Conservation (phyloP, 192 early-diverging fungal species). For the Gigaspora rosea region DNA sequence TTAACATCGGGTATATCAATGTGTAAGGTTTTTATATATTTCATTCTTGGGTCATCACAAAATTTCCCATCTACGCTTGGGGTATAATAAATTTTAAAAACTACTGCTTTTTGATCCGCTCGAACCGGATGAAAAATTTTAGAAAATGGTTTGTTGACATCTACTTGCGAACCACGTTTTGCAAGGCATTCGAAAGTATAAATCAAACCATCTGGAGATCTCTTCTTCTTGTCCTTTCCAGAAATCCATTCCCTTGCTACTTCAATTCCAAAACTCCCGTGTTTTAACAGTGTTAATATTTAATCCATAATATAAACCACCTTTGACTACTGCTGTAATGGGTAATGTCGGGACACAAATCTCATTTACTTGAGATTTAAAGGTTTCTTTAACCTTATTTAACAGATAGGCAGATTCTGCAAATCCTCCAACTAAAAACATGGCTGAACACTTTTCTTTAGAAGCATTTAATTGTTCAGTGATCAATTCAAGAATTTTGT, state of each 20-base stretch:
- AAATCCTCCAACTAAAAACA: slow-evolving; percentile 61
- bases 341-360: slow-evolving; percentile 54
- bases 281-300: neutral
- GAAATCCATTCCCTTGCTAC: neutral
- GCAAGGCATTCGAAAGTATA: slow-evolving; percentile 3
- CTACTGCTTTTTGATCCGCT: neutral
- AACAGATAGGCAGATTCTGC: slow-evolving; percentile 55
- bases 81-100: slow-evolving; percentile 26
- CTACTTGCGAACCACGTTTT: neutral
- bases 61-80: neutral
- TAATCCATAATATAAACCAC: slow-evolving; percentile 36
- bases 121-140: neutral
- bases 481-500: slow-evolving; percentile 52
- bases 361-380: slow-evolving; percentile 42
- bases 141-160: slow-evolving; percentile 12
- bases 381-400: slow-evolving; percentile 48
- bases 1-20: slow-evolving; percentile 20
- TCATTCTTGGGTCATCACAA: slow-evolving; percentile 20
- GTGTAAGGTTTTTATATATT: slow-evolving; percentile 5
- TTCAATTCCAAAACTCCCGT: slow-evolving; percentile 20
- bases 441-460: slow-evolving; percentile 41
- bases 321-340: slow-evolving; percentile 56
- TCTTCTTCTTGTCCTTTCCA: neutral
- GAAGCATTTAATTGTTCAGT: slow-evolving; percentile 53
- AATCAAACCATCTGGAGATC: slow-evolving; percentile 15